Base-by-base conservation (phyloP, 2,329 filamentous ascomycete species). In the Claviceps sp. region DNA sequence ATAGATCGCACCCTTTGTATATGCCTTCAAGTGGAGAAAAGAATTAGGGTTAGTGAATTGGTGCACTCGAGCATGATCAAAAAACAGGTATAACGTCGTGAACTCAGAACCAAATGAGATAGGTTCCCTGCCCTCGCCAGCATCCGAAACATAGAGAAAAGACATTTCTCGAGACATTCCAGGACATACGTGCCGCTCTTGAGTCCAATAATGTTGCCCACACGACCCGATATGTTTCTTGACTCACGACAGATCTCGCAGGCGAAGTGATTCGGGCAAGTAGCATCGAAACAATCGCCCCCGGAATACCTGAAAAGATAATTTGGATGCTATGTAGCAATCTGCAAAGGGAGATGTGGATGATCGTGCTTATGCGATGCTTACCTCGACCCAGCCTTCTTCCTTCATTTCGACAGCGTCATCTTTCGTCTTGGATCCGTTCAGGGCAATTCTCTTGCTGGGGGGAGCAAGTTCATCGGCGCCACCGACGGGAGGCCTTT, bases 371-470 rank as follows among this genome's bases (percentile, higher is more conserved):
- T 60, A 61, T 66, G 65, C 63, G 68, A 68, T 64, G 79, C 89
- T 81, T 71, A 82, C 78, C 71, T 81, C 78, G 58, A 82, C 75
- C 78, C 78, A 82, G 58, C 71, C 70, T 64, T 82, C 78, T 61
- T 81, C 78, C 62, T 74, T 77, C 64, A 71, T 70, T 59, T 80
- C 77, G 61, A 70, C 68, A 45, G 73, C 68, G 54, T 81, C 76
- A 54, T 80, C 77, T 56, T 76, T 75, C 59, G 69, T 66, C 60
- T 77, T 79, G 62, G 72, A 76, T 57, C 89, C 89, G 75, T 95
- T 96, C 59, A 91, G 79, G 52, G 89, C 87, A 69, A 95, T 87
- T 71, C 89, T 85, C 77, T 97, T 98, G 65, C 83, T 86, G 22
- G 91, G 90, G 59, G 91, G 87, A 65, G 86, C 87, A 64, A 87